Evolutionary conservation across 2,329 filamentous ascomycete species (phyloP).

Genomic region (Salinomyces thailandicus): DNA sequence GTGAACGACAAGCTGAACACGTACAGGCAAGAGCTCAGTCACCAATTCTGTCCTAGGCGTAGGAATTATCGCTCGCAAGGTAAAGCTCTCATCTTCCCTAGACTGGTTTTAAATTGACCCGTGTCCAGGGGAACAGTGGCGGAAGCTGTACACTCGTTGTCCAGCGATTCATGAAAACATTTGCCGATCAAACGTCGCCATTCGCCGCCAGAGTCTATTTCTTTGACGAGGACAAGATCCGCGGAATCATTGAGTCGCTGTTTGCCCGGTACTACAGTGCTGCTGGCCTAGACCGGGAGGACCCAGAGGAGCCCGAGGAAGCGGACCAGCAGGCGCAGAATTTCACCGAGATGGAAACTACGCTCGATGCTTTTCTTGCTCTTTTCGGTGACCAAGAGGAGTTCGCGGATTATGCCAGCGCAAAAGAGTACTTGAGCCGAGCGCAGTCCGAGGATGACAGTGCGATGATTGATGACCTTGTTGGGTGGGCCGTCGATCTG

Average conservation of each 20-base stretch:
- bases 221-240: slow-evolving; percentile 6
- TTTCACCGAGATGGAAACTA: slow-evolving; percentile 2
- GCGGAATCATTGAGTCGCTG: slow-evolving; percentile 4
- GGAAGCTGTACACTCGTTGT: slow-evolving; percentile 13
- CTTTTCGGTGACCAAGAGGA: slow-evolving; percentile 10
- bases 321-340: background rate
- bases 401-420: slow-evolving; percentile 3
- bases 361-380: slow-evolving; percentile 5
- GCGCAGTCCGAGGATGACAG: background rate
- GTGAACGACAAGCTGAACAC: background rate
- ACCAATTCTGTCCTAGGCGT: slow-evolving; percentile 16
- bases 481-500: background rate
- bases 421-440: background rate
- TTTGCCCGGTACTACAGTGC: slow-evolving; percentile 9
- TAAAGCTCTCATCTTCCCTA: background rate
- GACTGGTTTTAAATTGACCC: background rate
- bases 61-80: slow-evolving; percentile 13
- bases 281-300: slow-evolving; percentile 1
- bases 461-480: background rate
- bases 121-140: slow-evolving; percentile 10
- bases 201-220: slow-evolving; percentile 14
- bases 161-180: slow-evolving; percentile 8
- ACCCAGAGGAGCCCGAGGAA: background rate
- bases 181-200: slow-evolving; percentile 8
- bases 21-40: slow-evolving; percentile 13